Conservation (phyloP, 345 rosid genomes). For the Garcia nutans region DNA sequence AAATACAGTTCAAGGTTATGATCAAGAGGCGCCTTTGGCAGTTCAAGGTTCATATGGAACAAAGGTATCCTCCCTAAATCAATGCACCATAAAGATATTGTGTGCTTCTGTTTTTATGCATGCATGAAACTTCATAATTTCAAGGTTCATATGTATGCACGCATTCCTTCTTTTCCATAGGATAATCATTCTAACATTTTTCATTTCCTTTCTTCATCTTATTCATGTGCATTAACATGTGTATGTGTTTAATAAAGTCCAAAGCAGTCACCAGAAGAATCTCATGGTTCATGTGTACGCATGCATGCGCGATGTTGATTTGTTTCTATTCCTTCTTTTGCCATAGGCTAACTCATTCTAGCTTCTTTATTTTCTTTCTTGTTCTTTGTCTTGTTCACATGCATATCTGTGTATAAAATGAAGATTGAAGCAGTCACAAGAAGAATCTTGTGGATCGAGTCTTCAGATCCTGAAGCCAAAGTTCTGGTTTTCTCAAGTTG, state of each 20-base stretch:
- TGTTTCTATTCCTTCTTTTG: constrained; percentile 1
- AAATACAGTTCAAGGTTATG: constrained; percentile 45
- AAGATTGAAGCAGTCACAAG: constrained; percentile 90
- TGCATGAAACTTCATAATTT: neutral
- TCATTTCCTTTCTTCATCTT: neutral
- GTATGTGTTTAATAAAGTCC: no score
- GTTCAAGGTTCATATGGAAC: constrained; percentile 98
- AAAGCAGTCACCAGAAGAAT: no score
- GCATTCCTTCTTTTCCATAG: neutral
- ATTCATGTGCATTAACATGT: no score
- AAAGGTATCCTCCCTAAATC: constrained; percentile 49
- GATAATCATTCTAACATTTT: neutral
- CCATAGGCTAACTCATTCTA: neutral
- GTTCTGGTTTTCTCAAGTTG: constrained; percentile 96
- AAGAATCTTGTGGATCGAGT: constrained; percentile 86
- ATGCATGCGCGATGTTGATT: neutral
- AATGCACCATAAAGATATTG: neutral
- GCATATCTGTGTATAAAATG: neutral
- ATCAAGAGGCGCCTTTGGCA: constrained; percentile 52
- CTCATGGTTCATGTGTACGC: neutral
- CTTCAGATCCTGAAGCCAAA: constrained; percentile 67
- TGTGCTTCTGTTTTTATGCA: neutral
- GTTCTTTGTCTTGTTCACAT: neutral
- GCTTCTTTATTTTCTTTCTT: neutral
- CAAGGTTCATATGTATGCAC: neutral